These are phyloP conservation scores for Pythium phragmiticola DNA, from an alignment of 352 stramenopile species.

Conservation along the genomic window DNA sequence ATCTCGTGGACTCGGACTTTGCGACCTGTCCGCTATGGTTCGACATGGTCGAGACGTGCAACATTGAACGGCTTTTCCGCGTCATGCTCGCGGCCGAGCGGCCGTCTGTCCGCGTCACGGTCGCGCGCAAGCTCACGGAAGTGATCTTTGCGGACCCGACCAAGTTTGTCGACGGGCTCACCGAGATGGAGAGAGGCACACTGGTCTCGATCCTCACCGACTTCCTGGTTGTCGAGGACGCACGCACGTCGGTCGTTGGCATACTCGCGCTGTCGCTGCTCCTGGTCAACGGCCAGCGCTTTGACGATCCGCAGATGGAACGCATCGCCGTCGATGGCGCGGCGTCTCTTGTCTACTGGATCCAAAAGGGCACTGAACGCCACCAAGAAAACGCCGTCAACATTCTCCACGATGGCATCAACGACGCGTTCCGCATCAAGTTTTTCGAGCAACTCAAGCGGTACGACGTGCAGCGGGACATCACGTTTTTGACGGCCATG, in stretches of 20 bases:
- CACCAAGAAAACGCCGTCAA: conserved; percentile 79
- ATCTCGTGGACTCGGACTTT: conserved; percentile 80
- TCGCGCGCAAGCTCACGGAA: conserved; percentile 70
- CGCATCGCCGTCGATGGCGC: conserved; percentile 67
- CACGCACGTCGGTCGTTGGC: conserved; percentile 69
- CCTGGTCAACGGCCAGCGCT: conserved; percentile 52
- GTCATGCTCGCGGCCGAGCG: conserved; percentile 55
- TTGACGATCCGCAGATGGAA: conserved; percentile 67
- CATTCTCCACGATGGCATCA: conserved; percentile 69
- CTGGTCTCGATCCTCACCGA: conserved; percentile 67
- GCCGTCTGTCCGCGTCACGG: conserved; percentile 61
- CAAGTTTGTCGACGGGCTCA: conserved; percentile 57
- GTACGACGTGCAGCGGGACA: conserved; percentile 45
- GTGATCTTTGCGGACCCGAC: conserved; percentile 66
- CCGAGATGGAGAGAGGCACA: conserved; percentile 47
- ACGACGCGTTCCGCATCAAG: conserved; percentile 34
- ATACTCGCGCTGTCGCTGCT: conserved; percentile 67
- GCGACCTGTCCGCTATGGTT: conserved; percentile 81
- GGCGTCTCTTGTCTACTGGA: conserved; percentile 77
- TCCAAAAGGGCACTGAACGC: conserved; percentile 79
- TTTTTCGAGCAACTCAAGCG: conserved; percentile 70
- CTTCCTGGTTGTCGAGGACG: conserved; percentile 68
- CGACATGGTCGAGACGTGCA: conserved; percentile 61
- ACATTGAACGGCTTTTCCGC: conserved; percentile 59
- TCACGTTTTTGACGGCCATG: conserved; percentile 63